A percentile compares a stretch with the other conserved stretches of the same genome.
Conservation (phyloP, 305 asterid genomes). For the Solanum hybrid region DNA sequence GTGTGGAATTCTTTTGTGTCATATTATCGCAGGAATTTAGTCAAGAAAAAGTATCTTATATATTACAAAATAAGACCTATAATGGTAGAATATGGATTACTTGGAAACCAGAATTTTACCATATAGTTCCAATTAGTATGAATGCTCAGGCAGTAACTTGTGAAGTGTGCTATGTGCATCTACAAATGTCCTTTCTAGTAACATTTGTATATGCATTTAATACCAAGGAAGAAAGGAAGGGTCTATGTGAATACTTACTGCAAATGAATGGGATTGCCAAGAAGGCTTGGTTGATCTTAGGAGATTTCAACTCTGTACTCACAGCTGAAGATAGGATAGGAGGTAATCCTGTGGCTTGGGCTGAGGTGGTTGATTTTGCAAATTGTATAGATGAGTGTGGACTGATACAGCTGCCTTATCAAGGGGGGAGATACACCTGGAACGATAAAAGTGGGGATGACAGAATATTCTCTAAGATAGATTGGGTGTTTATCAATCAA, state of each 20-base stretch:
- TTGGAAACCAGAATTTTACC: no score
- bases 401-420: not conserved
- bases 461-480: not conserved
- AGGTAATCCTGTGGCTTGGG: not conserved
- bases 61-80: not conserved
- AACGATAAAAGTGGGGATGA: not conserved
- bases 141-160: no score
- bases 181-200: no score
- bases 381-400: not conserved
- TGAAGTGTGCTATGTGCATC: no score
- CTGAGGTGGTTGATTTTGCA: not conserved
- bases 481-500: no score
- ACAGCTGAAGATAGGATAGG: not conserved
- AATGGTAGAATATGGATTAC: no score
- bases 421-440: no score
- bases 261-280: no score
- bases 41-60: not conserved
- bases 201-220: not conserved
- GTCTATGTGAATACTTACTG: not conserved
- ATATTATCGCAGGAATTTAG: not conserved
- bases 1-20: not conserved
- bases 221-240: not conserved
- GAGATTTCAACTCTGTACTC: no score
- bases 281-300: not conserved
- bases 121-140: no score